These are phyloP conservation scores for Alternaria conjuncta DNA, from an alignment of 2,329 filamentous ascomycete genomes.

Conservation along the genomic window DNA sequence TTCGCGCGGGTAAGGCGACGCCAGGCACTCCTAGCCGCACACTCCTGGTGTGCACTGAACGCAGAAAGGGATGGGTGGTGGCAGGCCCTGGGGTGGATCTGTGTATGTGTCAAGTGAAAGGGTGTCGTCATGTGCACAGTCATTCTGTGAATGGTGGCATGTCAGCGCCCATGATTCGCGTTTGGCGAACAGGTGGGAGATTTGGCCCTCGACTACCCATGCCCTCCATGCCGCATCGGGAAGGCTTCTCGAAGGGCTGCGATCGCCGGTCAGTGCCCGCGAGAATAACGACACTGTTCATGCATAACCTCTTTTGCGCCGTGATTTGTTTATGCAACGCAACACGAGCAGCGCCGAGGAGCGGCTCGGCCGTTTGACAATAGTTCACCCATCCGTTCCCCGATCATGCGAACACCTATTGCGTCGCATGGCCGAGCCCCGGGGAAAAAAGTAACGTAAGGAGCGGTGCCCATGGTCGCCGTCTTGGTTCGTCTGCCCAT, in stretches of 20 bases:
- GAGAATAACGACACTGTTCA: background rate
- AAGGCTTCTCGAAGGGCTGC: constrained; percentile 30
- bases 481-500: background rate
- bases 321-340: background rate
- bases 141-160: background rate
- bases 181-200: constrained; percentile 32
- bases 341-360: background rate
- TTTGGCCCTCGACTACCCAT: background rate
- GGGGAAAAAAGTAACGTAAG: constrained; percentile 14
- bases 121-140: constrained; percentile 16
- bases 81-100: background rate
- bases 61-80: background rate
- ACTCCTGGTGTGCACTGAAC: background rate
- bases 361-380: constrained; percentile 29
- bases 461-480: constrained; percentile 1
- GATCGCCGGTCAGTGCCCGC: constrained; percentile 17
- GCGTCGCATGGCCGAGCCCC: constrained; percentile 14
- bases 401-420: constrained; percentile 16
- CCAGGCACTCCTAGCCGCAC: background rate
- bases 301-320: constrained; percentile 1
- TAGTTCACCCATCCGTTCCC: constrained; percentile 32
- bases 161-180: constrained; percentile 16
- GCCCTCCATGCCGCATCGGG: constrained; percentile 15
- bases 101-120: constrained; percentile 21
- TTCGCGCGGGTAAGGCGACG: background rate